phyloP scores from a whole-genome alignment of 768 basidiomycete species.

The Fomitopsis pulvina region DNA sequence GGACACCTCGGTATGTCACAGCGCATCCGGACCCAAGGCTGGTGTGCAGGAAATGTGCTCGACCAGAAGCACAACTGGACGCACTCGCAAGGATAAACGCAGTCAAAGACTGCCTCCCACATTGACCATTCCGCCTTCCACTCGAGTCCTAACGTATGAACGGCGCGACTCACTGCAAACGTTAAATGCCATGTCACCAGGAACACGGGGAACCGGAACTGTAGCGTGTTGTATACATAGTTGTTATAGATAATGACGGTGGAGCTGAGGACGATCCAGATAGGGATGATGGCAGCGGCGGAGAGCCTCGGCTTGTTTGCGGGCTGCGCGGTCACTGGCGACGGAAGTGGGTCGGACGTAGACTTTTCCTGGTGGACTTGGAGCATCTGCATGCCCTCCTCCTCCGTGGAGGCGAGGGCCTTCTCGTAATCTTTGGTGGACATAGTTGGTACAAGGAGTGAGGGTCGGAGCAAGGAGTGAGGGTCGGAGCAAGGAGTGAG shows the following conservation, averaged over 20 bases:
- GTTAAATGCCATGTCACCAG: slow-evolving; percentile 82
- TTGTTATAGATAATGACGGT: slow-evolving; percentile 97
- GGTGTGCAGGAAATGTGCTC: no score
- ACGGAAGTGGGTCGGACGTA: slow-evolving; percentile 36
- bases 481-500: no score
- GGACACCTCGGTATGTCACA: no score
- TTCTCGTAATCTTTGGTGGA: slow-evolving; percentile 7
- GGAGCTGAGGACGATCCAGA: slow-evolving; percentile 90
- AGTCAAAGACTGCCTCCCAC: no score
- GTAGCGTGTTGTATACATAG: slow-evolving; percentile 72
- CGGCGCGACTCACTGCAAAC: slow-evolving; percentile 42
- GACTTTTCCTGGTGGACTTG: slow-evolving; percentile 20
- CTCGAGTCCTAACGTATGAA: background rate
- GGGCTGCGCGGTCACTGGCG: slow-evolving; percentile 43
- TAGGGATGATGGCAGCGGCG: slow-evolving; percentile 69
- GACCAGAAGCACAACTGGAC: no score
- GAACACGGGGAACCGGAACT: slow-evolving; percentile 90
- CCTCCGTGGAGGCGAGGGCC: background rate
- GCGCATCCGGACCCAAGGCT: no score
- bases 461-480: no score
- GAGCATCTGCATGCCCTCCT: slow-evolving; percentile 13
- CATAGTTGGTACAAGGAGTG: no score
- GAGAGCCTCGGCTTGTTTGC: slow-evolving; percentile 46
- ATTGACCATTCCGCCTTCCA: no score
- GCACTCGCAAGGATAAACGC: no score